These are phyloP conservation scores for Chlamydomonas asymmetrica DNA, from an alignment of 139 green algal species.

Conservation along the genomic window DNA sequence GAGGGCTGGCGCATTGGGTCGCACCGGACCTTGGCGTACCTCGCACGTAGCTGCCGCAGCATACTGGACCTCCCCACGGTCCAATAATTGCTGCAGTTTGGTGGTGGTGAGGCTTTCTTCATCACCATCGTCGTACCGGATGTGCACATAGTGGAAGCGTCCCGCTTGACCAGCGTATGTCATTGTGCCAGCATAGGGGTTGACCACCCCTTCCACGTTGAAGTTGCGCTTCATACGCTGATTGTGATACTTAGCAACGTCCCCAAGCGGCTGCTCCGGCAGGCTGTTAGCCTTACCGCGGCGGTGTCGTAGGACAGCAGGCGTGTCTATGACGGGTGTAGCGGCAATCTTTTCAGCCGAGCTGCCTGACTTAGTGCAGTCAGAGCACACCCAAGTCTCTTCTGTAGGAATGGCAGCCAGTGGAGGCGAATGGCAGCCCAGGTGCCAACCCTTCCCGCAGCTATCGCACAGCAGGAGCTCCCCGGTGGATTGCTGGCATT, in stretches of 20 bases:
- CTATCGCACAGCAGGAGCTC: constrained; percentile 39
- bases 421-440: constrained; percentile 24
- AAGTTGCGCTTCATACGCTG: neutral
- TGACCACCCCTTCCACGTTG: neutral
- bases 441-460: constrained; percentile 27
- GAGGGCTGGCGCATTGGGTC: too few species aligned
- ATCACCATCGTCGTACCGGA: neutral
- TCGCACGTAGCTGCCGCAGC: too few species aligned
- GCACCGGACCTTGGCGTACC: too few species aligned
- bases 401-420: constrained; percentile 9
- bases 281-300: neutral
- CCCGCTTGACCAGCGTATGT: neutral
- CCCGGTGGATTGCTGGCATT: neutral
- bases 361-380: too few species aligned
- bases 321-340: too few species aligned
- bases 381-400: constrained; percentile 34
- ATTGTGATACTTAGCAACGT: neutral
- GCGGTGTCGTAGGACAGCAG: too few species aligned
- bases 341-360: too few species aligned
- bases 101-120: neutral
- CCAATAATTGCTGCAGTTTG: too few species aligned
- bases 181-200: neutral
- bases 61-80: too few species aligned
- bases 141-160: neutral
- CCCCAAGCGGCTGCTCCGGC: neutral